A percentile compares a stretch with the other conserved stretches of the same genome.
Evolutionary conservation across 108 stramenopile species (phyloP).

Genomic region (Epipyxis sp.): DNA sequence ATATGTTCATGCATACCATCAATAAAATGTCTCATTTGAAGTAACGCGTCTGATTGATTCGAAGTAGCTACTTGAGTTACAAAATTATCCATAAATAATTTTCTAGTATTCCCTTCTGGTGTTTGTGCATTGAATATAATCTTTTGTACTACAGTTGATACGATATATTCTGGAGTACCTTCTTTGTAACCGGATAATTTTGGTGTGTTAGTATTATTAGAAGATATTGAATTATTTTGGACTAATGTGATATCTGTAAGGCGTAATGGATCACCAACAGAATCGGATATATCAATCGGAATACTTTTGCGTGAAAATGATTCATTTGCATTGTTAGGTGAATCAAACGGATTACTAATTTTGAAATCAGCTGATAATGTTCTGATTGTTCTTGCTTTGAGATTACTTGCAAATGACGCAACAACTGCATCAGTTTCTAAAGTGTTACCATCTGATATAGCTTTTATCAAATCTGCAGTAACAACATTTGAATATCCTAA

Average conservation of each 20-base stretch:
- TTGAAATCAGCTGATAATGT: neutral
- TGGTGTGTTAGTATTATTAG: neutral
- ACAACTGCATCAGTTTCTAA: neutral
- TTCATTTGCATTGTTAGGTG: too few species aligned
- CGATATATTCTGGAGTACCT: neutral
- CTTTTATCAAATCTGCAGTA: neutral
- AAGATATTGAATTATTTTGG: neutral
- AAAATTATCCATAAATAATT: neutral
- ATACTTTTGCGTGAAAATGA: too few species aligned
- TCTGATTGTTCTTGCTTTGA: neutral
- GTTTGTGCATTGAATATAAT: neutral
- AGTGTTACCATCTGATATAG: slow-evolving; percentile 3
- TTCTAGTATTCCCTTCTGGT: neutral
- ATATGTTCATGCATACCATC: slow-evolving; percentile 25
- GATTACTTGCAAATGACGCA: neutral
- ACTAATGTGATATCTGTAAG: neutral
- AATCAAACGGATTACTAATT: too few species aligned
- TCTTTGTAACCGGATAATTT: neutral
- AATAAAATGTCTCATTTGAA: slow-evolving; percentile 17
- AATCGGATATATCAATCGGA: too few species aligned
- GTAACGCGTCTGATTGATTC: neutral
- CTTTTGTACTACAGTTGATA: neutral
- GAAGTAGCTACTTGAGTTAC: neutral
- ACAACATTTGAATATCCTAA: too few species aligned
- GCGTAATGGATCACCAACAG: neutral